Conservation (phyloP, 768 basidiomycete species). For the Candolleomyces eurysporus region DNA sequence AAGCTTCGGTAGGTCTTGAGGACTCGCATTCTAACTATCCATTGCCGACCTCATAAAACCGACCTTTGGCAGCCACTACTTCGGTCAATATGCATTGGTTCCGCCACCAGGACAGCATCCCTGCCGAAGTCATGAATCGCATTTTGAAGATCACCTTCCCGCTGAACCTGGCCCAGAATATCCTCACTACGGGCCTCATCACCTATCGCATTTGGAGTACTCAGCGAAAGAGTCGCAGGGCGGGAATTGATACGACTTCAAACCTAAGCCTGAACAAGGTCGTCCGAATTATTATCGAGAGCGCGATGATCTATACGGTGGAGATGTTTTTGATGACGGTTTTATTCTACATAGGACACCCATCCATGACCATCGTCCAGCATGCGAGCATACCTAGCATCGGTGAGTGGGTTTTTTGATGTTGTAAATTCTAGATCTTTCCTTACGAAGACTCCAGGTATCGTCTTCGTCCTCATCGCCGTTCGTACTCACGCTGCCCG, state of each 20-base stretch:
- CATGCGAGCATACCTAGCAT: constrained; percentile 26
- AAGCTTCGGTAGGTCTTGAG: constrained; percentile 17
- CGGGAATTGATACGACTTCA: constrained; percentile 15
- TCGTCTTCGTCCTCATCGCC: constrained; percentile 30
- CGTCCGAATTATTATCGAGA: constrained; percentile 29
- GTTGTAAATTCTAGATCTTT: not conserved
- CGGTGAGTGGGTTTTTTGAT: constrained; percentile 16
- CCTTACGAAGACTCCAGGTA: constrained; percentile 16
- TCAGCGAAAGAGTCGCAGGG: constrained; percentile 18
- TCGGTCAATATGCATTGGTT: constrained; percentile 23
- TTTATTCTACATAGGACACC: constrained; percentile 21
- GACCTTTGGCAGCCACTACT: constrained; percentile 15
- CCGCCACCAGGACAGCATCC: constrained; percentile 12
- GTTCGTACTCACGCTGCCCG: constrained; percentile 24
- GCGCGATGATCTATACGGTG: constrained; percentile 29
- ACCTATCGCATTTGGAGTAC: constrained; percentile 24
- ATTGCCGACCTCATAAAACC: not conserved
- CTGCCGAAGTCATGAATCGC: constrained; percentile 4
- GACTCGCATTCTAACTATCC: not conserved
- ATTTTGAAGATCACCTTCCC: constrained; percentile 25
- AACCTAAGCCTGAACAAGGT: constrained; percentile 16
- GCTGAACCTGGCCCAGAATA: constrained; percentile 24
- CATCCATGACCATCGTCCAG: constrained; percentile 25
- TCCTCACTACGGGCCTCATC: constrained; percentile 28
- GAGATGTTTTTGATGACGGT: constrained; percentile 27